Evolutionary conservation across 176 grass and related monocot species (phyloP).

Genomic region (Oryza longistaminata): DNA sequence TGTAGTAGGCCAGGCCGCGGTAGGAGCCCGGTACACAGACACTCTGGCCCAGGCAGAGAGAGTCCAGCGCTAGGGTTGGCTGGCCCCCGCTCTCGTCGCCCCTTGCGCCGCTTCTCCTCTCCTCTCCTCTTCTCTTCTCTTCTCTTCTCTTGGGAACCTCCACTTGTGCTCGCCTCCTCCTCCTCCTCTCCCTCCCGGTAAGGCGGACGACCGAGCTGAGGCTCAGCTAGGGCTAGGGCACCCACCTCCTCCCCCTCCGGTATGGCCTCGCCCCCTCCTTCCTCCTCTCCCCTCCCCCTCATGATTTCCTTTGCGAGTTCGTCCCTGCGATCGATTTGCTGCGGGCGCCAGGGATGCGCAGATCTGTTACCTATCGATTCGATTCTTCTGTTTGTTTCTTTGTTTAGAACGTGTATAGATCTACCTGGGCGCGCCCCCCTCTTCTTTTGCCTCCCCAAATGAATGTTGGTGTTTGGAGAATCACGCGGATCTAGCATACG

Average conservation of each 20-base stretch:
- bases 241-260: not conserved
- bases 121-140: not conserved
- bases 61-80: not conserved
- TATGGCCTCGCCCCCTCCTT: not conserved
- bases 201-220: not conserved
- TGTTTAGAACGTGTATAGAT: not conserved
- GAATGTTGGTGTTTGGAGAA: not conserved
- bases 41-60: too few relatives aligned
- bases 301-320: not conserved
- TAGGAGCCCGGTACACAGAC: too few relatives aligned
- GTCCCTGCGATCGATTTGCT: not conserved
- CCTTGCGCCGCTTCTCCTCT: not conserved
- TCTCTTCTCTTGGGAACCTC: not conserved
- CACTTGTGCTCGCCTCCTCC: not conserved
- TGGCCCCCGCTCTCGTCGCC: not conserved
- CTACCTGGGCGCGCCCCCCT: not conserved
- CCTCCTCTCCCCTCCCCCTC: not conserved
- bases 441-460: not conserved
- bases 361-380: not conserved
- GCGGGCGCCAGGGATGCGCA: not conserved
- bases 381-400: not conserved
- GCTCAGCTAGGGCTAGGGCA: too few relatives aligned
- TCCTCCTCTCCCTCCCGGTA: not conserved
- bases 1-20: too few relatives aligned
- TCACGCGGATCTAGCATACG: not conserved